Base-by-base conservation (phyloP, 306 rosid species). In the Gastrolobium bilobum region DNA sequence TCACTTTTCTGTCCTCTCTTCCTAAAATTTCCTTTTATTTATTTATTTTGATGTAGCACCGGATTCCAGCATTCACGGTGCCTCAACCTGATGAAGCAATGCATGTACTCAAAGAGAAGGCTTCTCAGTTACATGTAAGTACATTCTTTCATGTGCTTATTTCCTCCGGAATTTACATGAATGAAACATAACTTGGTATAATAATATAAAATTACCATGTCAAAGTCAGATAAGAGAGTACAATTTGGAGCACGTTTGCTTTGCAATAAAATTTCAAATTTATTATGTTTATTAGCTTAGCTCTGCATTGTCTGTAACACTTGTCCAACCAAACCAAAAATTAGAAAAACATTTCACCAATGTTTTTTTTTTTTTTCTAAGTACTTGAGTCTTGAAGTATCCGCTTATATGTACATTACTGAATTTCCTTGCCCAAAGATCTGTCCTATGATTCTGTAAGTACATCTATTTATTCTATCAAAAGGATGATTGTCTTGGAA, bases 61-160 rank as follows among this genome's bases (percentile, higher is more conserved):
- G 82, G 8, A 75, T 89, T 77, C 98, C 96, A 44, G 98, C 99
- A 72, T 86, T 92, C 61, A 95, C 98, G 4, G 93, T 90, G 71
- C 84, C 87, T 79, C 99, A 92, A 82, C 98, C 98, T 75, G 97
- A 90, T 34, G 99, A 91, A 90, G 98, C 96, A 81, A 91, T 91
- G 98, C 67, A 5, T 60, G 96, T 91, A 64, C 96, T 92, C 75
- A 83, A 84, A 87, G 95, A 88, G 82, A 95, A 87, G 84, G 97
- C 98, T 78, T 87, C 90, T 47, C 84, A 71, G 44, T 84, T 92
- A 84, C 84, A 86, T 76, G 99, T 95, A 83, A 79, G 95, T 85
- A 76, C 84, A 52, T 51, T 42, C 68, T 43, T 69, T 81, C 69
- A 35, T 40, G 54, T 34, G 57, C 62, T 14, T 51, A 3, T 68